These are phyloP conservation scores for Schizothecium vesticola DNA, from an alignment of 495 filamentous ascomycete genomes.

Conservation along the genomic window DNA sequence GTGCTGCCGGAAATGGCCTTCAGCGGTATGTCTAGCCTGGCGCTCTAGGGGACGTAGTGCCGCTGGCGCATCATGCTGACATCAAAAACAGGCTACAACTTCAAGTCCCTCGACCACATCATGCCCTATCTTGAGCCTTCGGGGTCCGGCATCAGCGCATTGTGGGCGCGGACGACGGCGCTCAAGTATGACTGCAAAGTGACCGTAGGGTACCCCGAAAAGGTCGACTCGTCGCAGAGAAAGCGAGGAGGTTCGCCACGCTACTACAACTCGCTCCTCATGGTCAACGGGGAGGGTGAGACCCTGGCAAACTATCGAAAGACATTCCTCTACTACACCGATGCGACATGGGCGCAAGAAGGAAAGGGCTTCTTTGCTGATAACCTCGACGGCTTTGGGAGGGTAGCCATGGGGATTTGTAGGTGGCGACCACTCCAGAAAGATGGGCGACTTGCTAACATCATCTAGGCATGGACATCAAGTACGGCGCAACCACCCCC, in stretches of 20 bases:
- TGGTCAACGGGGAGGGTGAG: constrained; percentile 67
- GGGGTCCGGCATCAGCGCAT: constrained; percentile 62
- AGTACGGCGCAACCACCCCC: constrained; percentile 33
- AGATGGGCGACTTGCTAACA: not conserved
- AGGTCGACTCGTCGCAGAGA: constrained; percentile 37
- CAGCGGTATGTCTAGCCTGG: constrained; percentile 54
- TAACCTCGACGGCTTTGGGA: constrained; percentile 46
- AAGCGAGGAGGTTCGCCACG: constrained; percentile 34
- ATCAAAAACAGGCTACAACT: constrained; percentile 71
- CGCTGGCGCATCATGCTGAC: not conserved
- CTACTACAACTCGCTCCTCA: constrained; percentile 78
- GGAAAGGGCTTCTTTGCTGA: constrained; percentile 59
- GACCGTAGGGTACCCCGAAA: constrained; percentile 87
- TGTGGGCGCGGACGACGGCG: constrained; percentile 76
- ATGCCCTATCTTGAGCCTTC: constrained; percentile 75
- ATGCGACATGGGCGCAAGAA: constrained; percentile 86
- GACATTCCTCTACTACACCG: constrained; percentile 81
- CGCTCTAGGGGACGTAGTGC: too few relatives aligned
- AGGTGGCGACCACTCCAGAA: constrained; percentile 37
- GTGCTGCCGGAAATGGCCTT: constrained; percentile 88
- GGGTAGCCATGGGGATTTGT: constrained; percentile 82
- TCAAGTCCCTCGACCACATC: constrained; percentile 71
- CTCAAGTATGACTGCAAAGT: constrained; percentile 69
- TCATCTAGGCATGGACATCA: constrained; percentile 60
- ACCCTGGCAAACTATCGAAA: constrained; percentile 84